A percentile compares a stretch with the other conserved stretches of the same genome.
Conservation (phyloP, 306 rosid species). For the Elaeagnus macrophylla region DNA sequence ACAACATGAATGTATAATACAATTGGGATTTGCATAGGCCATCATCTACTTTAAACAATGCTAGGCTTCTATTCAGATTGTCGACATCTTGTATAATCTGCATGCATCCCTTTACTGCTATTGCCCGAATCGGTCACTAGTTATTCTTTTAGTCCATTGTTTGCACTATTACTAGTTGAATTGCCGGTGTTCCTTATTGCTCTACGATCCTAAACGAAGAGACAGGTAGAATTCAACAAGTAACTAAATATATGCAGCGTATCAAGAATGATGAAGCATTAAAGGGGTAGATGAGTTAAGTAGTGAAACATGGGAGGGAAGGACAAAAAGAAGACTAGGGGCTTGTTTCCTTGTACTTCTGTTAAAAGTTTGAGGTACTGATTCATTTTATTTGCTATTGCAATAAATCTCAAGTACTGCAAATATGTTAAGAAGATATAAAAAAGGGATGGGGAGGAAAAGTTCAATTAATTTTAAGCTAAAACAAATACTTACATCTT, state of each 20-base stretch:
- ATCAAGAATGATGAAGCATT: background rate
- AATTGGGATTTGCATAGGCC: conserved; percentile 18
- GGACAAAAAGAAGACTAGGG: background rate
- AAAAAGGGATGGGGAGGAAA: background rate
- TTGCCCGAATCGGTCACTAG: conserved; percentile 26
- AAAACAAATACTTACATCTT: conserved; percentile 48
- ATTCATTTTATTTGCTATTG: conserved; percentile 1
- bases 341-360: background rate
- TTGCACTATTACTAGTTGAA: conserved; percentile 25
- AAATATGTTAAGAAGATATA: background rate
- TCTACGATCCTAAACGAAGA: conserved; percentile 45
- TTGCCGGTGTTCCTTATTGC: conserved; percentile 30
- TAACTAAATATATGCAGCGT: conserved; percentile 2
- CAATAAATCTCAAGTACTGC: background rate
- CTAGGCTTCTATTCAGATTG: conserved; percentile 23
- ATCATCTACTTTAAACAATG: conserved; percentile 12
- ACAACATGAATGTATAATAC: conserved; percentile 19
- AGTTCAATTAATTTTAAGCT: conserved; percentile 13
- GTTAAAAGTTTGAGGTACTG: conserved; percentile 1
- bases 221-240: conserved; percentile 14
- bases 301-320: background rate
- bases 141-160: conserved; percentile 30
- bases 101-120: conserved; percentile 9
- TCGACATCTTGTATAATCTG: conserved; percentile 24
- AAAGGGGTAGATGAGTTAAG: background rate